Evolutionary conservation across 371 early-diverging fungal species (phyloP).

Genomic region (Actinomortierella wolfii): DNA sequence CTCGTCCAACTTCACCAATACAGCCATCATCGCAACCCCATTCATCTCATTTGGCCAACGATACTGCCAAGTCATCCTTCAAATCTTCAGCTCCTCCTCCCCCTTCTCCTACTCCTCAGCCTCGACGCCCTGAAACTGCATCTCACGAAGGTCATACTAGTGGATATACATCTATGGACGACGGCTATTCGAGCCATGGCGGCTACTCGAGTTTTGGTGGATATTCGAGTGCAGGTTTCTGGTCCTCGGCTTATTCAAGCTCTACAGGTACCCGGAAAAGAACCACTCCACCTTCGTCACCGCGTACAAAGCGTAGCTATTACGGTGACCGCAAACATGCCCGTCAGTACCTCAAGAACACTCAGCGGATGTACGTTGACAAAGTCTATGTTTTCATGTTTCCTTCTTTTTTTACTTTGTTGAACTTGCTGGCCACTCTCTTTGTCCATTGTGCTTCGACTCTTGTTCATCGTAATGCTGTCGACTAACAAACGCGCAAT

Average conservation of each 20-base stretch:
- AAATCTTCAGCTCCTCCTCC: neutral
- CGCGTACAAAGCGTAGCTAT: slow-evolving; percentile 30
- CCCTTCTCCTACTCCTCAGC: neutral
- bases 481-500: neutral
- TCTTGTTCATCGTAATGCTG: neutral
- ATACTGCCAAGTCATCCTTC: neutral
- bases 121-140: neutral
- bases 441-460: slow-evolving; percentile 1
- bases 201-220: slow-evolving; percentile 35
- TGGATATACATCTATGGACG: slow-evolving; percentile 35
- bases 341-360: slow-evolving; percentile 44
- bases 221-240: no score
- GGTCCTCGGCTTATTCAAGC: slow-evolving; percentile 27
- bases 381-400: neutral
- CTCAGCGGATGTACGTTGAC: slow-evolving; percentile 28
- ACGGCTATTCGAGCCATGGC: slow-evolving; percentile 41
- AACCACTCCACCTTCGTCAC: slow-evolving; percentile 28
- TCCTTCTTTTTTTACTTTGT: neutral
- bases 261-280: slow-evolving; percentile 18
- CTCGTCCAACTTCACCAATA: no score
- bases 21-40: no score
- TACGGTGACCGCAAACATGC: slow-evolving; percentile 39
- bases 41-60: no score
- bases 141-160: slow-evolving; percentile 2
- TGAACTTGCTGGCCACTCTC: neutral